These are phyloP conservation scores for Leishmania turanica DNA, from an alignment of 208 protist species.

Conservation along the genomic window DNA sequence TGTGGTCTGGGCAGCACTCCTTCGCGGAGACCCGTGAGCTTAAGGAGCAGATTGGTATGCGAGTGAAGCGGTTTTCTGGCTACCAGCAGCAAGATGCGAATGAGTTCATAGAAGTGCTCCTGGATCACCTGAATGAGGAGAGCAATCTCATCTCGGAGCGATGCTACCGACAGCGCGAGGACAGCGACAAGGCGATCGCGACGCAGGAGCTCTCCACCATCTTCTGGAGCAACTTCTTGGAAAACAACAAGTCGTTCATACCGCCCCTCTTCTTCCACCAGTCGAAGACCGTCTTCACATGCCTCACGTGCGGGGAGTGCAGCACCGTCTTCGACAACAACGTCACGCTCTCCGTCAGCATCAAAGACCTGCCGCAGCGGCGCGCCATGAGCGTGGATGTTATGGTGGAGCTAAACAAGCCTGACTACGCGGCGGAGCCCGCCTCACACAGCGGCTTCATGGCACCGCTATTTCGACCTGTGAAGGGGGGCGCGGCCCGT, in stretches of 20 bases:
- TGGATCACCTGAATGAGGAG: constrained; percentile 92
- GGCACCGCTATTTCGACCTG: constrained; percentile 10
- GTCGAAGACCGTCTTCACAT: constrained; percentile 72
- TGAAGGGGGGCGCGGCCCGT: constrained; percentile 5
- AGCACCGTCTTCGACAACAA: constrained; percentile 85
- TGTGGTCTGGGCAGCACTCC: constrained; percentile 62
- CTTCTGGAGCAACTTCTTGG: constrained; percentile 91
- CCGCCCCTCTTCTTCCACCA: constrained; percentile 82
- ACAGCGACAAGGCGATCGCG: constrained; percentile 70
- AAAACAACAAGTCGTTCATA: constrained; percentile 78
- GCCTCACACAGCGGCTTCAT: background rate
- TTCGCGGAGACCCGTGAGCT: constrained; percentile 56
- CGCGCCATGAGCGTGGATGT: constrained; percentile 39
- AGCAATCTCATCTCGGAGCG: constrained; percentile 80
- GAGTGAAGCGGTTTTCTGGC: constrained; percentile 61
- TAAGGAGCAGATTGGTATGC: constrained; percentile 58
- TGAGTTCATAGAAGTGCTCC: constrained; percentile 90
- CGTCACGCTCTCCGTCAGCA: constrained; percentile 60
- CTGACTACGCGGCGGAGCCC: background rate
- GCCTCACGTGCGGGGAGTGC: constrained; percentile 56
- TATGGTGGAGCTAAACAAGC: constrained; percentile 28
- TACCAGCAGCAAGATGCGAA: constrained; percentile 89
- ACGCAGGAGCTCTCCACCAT: constrained; percentile 68
- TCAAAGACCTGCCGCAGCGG: constrained; percentile 46
- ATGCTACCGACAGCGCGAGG: constrained; percentile 82